Base-by-base conservation (phyloP, 1,284 basidiomycete genomes). In the Moniliophthora roreri region DNA sequence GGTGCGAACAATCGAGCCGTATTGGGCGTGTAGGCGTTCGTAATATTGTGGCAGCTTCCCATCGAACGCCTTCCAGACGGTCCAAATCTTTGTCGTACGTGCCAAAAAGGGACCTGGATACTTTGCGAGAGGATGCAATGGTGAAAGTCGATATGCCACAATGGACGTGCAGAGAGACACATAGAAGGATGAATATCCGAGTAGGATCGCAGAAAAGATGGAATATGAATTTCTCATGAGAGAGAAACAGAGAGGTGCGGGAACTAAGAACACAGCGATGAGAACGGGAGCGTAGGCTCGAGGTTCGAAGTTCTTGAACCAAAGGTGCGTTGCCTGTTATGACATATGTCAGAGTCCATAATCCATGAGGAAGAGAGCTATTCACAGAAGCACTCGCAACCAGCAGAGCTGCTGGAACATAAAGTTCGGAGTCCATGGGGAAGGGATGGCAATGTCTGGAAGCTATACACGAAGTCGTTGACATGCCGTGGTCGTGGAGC, bases 71-170 rank as follows among this genome's bases (percentile, higher is more conserved):
- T 68, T 48, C 51, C 59, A 67, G 5, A 64, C 64, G 1, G 52
- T 58, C 59, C 65, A 66, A 11, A 70, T 50, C 52, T 74, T 73
- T 13, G 72, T 62, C 2, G 72, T 24, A 50, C 68, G 71, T 60
- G 59, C 63, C 7, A 70, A 39, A 0, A 64, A 11, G 7, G 75
- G 75, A 5, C 76, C 77, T 16, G 76, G 77, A 58, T 69, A 70
- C 24, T 59, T 56, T 2, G 73, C 66, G 9, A 79, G 64, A 4
- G 76, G 76, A 54, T 79, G 76, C 47, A 71, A 68, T 0, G 75
- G 73, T 1, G 76, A 75, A 5, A 77, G 57, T 1, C 77, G 71
- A 57, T 78, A 78, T 2, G 59, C 44, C 4, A 59, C 44, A 4
- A 67, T 61, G 4, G 67, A 67, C 6, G 55, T 7, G 4, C 53